These are phyloP conservation scores for Leccinum disarticulatum DNA, from an alignment of 768 basidiomycete genomes.

Conservation along the genomic window DNA sequence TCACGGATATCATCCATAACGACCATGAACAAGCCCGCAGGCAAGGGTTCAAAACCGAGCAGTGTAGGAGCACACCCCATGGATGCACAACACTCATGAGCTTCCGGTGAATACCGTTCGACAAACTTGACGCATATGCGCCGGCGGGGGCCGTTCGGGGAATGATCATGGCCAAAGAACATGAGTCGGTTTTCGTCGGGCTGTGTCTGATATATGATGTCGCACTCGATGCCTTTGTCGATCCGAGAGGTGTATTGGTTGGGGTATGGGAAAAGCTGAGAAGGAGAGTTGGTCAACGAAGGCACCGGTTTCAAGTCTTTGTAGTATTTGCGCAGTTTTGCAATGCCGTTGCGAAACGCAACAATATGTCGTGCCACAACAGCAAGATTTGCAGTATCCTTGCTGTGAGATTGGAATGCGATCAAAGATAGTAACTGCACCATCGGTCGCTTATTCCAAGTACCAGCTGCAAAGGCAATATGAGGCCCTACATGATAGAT, in stretches of 20 bases:
- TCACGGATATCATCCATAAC: slow-evolving; percentile 28
- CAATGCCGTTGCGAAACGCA: background rate
- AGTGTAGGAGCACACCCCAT: slow-evolving; percentile 30
- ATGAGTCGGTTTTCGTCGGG: slow-evolving; percentile 2
- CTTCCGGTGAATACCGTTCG: slow-evolving; percentile 24
- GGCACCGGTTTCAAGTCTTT: background rate
- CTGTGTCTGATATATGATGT: slow-evolving; percentile 19
- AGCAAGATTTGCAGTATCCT: background rate
- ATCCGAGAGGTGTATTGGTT: slow-evolving; percentile 10
- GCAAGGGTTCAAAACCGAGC: slow-evolving; percentile 22
- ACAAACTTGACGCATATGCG: slow-evolving; percentile 24
- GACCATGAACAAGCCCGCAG: slow-evolving; percentile 35
- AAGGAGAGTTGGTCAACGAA: background rate
- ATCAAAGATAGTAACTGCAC: slow-evolving; percentile 1
- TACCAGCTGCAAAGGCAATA: slow-evolving; percentile 29
- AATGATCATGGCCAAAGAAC: slow-evolving; percentile 12
- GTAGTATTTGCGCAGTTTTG: slow-evolving; percentile 25
- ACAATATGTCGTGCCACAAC: background rate
- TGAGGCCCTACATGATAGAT: too few relatives aligned
- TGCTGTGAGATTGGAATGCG: slow-evolving; percentile 23
- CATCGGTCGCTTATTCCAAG: slow-evolving; percentile 22
- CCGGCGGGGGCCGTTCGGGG: background rate
- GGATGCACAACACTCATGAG: slow-evolving; percentile 23
- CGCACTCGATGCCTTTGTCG: background rate
- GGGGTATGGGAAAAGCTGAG: slow-evolving; percentile 1